Evolutionary conservation across 108 stramenopile species (phyloP), one percentile per base, ranked within the genome.

Genomic region (Cyclotella choctawhatcheeana): DNA sequence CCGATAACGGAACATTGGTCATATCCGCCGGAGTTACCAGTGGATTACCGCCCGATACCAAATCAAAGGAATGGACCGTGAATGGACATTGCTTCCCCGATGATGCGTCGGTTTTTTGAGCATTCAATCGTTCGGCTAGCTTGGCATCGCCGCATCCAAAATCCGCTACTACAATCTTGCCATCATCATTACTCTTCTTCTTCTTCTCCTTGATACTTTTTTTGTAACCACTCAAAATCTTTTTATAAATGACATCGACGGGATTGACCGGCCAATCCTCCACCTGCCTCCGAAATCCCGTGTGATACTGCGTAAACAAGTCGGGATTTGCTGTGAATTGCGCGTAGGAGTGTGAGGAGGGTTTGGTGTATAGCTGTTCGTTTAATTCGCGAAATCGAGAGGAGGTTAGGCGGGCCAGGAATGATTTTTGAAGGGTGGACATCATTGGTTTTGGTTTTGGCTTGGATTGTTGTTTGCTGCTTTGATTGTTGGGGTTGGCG

Each of bases 111-210:
- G 76, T 27, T 18, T 62, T 51, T 51, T 72, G 29, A 4, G 66
- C 62, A 33, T 85, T 44, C 43, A 98, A 82, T 12, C 82, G 74
- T 33, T 85, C 77, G 1, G 97, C 95, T 21, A 99, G 82, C 30
- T 93, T 84, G 25, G 99, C 99, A 83, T 99, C 98, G 0, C 99
- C 99, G 67, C 99, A 99, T 27, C 99, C 99, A 78, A 99, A 97
- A 86, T 99, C 99, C 12, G 98, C 99, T 21, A 99, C 84, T 34
- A 92, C 82, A 17, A 67, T 25, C 25, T 45, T 37, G 10, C 13
- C 32, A 40, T 64, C 45, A 2, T 40, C 44, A 3, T n/a, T 32
- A 22, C 32, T 24, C 17, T 43, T 29, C 16, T 31, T 64, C 35
- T 58, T 47, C 24, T 60, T 69, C 51, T 30, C 16, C 40, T 63